Conservation (phyloP, 2,329 filamentous ascomycete species). For the Fusarium dlaminii region DNA sequence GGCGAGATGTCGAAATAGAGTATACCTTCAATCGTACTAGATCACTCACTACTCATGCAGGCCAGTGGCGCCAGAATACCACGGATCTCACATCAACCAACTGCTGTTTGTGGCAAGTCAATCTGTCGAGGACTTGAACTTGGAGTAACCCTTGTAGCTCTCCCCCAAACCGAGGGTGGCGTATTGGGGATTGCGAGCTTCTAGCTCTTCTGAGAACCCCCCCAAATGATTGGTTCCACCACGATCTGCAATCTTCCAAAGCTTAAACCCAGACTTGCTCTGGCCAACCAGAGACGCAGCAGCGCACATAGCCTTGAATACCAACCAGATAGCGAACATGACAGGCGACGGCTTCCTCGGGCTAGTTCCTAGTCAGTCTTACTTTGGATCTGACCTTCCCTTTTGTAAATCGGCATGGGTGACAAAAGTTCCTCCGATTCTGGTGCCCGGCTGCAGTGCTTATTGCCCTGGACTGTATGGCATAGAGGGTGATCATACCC, state of each 20-base stretch:
- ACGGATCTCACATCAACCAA: not conserved
- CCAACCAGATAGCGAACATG: not conserved
- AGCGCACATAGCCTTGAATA: not conserved
- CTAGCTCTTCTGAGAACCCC: not conserved
- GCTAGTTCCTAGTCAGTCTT: not conserved
- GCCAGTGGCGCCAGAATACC: not conserved
- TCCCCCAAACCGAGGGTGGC: not conserved
- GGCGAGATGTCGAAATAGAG: not conserved
- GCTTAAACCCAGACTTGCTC: not conserved
- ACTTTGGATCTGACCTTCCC: not conserved
- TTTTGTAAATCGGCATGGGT: not conserved
- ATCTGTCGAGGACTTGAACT: not conserved
- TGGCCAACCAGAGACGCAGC: not conserved
- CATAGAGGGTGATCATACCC: not conserved
- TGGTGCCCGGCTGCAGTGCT: not conserved
- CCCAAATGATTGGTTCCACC: not conserved
- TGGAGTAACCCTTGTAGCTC: not conserved
- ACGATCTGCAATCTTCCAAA: not conserved
- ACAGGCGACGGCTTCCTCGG: not conserved
- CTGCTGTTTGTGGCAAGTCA: not conserved
- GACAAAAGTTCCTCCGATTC: not conserved
- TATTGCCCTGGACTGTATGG: not conserved
- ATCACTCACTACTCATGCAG: not conserved
- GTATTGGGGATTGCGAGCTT: not conserved
- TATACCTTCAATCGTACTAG: not conserved